Conservation (phyloP, 106 monocot species). For the Allium sativum region DNA sequence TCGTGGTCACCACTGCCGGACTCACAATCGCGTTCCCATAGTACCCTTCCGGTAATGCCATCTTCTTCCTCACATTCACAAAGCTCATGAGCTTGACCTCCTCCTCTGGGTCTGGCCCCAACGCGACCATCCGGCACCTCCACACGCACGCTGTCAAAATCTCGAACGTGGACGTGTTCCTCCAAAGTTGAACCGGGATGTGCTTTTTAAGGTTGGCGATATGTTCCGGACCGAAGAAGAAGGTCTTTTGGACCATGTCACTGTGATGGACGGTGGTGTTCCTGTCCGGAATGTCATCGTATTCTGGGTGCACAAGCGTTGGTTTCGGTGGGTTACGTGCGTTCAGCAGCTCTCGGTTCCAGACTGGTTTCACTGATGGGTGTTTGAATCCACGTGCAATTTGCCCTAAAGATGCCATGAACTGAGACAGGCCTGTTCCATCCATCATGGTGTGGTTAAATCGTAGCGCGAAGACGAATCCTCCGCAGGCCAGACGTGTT, state of each 20-base stretch:
- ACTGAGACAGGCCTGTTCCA: slow-evolving; percentile 28
- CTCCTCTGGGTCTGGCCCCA: slow-evolving; percentile 8
- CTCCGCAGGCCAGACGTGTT: slow-evolving; percentile 42
- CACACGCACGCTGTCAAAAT: slow-evolving; percentile 24
- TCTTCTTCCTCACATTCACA: slow-evolving; percentile 28
- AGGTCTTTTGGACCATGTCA: slow-evolving; percentile 13
- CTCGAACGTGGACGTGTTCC: slow-evolving; percentile 15
- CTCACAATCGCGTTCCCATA: slow-evolving; percentile 60
- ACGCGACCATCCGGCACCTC: slow-evolving; percentile 16
- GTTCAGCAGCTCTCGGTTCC: slow-evolving; percentile 21
- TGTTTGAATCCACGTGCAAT: slow-evolving; percentile 12
- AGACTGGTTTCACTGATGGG: slow-evolving; percentile 14
- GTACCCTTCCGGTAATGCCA: slow-evolving; percentile 39
- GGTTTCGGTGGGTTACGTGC: slow-evolving; percentile 7
- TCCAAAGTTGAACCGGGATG: slow-evolving; percentile 6
- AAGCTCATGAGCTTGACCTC: slow-evolving; percentile 29
- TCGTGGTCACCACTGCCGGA: slow-evolving; percentile 31
- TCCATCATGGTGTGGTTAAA: slow-evolving; percentile 55
- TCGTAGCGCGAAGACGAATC: slow-evolving; percentile 47
- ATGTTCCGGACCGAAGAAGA: slow-evolving; percentile 36
- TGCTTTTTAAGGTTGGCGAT: slow-evolving; percentile 13
- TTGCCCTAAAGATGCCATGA: slow-evolving; percentile 21
- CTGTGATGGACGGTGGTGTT: not conserved
- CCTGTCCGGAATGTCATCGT: not conserved
- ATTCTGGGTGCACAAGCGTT: slow-evolving; percentile 17